These are phyloP conservation scores for Chaetomium tenue DNA, from an alignment of 495 filamentous ascomycete species.

Conservation along the genomic window DNA sequence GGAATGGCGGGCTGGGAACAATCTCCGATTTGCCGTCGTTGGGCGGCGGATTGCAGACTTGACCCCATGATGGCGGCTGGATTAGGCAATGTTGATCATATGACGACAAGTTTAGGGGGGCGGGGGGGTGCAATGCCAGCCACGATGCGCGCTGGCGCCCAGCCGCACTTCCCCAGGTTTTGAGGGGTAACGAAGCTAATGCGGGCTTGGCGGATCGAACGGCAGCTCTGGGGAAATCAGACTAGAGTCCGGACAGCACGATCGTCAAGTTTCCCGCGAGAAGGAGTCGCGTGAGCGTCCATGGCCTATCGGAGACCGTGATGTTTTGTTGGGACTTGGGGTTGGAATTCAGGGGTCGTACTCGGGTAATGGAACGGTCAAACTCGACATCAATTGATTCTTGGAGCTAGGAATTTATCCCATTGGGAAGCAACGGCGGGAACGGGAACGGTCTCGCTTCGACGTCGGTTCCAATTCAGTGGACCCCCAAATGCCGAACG, in stretches of 20 bases:
- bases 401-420: not conserved
- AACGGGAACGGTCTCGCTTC: slow-evolving; percentile 5
- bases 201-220: slow-evolving; percentile 13
- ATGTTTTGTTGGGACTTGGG: slow-evolving; percentile 1
- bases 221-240: not conserved
- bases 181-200: slow-evolving; percentile 20
- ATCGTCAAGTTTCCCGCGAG: not conserved
- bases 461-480: not conserved
- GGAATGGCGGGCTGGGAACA: not conserved
- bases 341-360: slow-evolving; percentile 2
- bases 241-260: not conserved
- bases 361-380: not conserved
- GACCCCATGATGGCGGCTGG: slow-evolving; percentile 28
- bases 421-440: not conserved
- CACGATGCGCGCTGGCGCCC: not conserved
- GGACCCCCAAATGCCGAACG: not conserved
- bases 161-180: slow-evolving; percentile 13
- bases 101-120: slow-evolving; percentile 25
- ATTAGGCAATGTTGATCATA: slow-evolving; percentile 35
- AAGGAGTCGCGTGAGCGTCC: not conserved
- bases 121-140: slow-evolving; percentile 4
- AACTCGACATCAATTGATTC: not conserved
- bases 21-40: not conserved
- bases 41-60: slow-evolving; percentile 18
- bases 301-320: not conserved